These are phyloP conservation scores for Buxus sempervirens DNA, from an alignment of 164 flowering plant genomes.

Conservation along the genomic window DNA sequence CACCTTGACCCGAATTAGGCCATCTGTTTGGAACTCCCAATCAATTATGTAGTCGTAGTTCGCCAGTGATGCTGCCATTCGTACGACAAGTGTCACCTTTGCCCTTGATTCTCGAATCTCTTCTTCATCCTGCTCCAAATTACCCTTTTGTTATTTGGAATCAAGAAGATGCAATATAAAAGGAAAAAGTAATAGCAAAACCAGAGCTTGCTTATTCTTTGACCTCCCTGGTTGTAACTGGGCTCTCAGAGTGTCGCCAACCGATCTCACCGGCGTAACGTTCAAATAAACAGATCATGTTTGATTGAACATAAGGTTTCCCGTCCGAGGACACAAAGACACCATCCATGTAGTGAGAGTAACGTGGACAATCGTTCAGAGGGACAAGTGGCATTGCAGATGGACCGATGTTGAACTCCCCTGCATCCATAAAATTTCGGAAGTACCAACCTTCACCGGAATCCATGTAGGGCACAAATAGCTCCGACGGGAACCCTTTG, in stretches of 20 bases:
- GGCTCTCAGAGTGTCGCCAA: slow-evolving; percentile 58
- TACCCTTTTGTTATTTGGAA: no score
- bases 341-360: slow-evolving; percentile 60
- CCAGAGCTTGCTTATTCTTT: no score
- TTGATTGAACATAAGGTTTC: slow-evolving; percentile 36
- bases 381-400: slow-evolving; percentile 50
- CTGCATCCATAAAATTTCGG: slow-evolving; percentile 70
- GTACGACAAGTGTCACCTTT: slow-evolving; percentile 46
- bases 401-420: slow-evolving; percentile 65
- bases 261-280: slow-evolving; percentile 58
- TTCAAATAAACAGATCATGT: slow-evolving; percentile 60
- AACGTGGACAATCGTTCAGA: slow-evolving; percentile 61
- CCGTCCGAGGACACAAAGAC: slow-evolving; percentile 48
- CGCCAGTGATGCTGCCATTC: slow-evolving; percentile 50
- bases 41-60: slow-evolving; percentile 63
- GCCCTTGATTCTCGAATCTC: slow-evolving; percentile 54
- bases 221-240: slow-evolving; percentile 24
- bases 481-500: slow-evolving; percentile 63
- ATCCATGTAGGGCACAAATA: slow-evolving; percentile 83
- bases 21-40: slow-evolving; percentile 60
- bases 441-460: slow-evolving; percentile 60
- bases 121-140: slow-evolving; percentile 9
- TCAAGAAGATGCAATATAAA: no score
- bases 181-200: no score
- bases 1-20: slow-evolving; percentile 50